Base-by-base conservation (phyloP, 2,329 filamentous ascomycete species). In the Epichloe aotearoae region DNA sequence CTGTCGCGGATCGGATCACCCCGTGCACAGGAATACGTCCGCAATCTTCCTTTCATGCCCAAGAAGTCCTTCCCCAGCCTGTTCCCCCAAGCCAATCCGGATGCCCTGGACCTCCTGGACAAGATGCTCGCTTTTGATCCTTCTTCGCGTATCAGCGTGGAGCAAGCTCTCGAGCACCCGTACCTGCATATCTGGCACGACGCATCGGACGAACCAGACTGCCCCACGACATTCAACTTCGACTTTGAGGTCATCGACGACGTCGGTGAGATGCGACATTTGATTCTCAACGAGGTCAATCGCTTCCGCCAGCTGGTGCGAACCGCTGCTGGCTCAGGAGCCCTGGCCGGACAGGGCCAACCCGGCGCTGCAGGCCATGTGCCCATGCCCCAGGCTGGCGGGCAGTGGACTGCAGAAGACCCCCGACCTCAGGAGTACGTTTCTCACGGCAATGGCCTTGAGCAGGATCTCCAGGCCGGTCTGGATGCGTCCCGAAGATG, bases 151-250 rank as follows among this genome's bases (percentile, higher is more conserved):
- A 94, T 98, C 68, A 88, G 84, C 46, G 93, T 97, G 57, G 93
- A 98, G 70, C 82, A 91, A 63, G 93, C 93, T 17, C 83, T 98
- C 52, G 90, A 97, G 73, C 93, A 98, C 74, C 86, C 86, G 36
- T 98, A 98, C 71, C 79, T 98, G 51, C 82, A 91, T 64, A 96
- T 98, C 72, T 97, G 93, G 93, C 93, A 98, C 73, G 93, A 98
- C 61, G 87, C 90, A 49, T 90, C 86, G 4, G 93, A 98, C 69
- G 93, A 98, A 73, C 93, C 93, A 19, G 80, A 84, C 57, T 97
- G 91, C 73, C 90, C 90, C 0, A 87, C 85, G 15, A 90, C 88
- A 17, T 98, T 98, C 71, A 90, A 98, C 74, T 98, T 98, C 73
- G 86, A 91, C 66, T 98, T 98, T 63, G 93, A 98, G 68, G 83